Base-by-base conservation (phyloP, 441 rosid species). In the Macaranga tanarius region DNA sequence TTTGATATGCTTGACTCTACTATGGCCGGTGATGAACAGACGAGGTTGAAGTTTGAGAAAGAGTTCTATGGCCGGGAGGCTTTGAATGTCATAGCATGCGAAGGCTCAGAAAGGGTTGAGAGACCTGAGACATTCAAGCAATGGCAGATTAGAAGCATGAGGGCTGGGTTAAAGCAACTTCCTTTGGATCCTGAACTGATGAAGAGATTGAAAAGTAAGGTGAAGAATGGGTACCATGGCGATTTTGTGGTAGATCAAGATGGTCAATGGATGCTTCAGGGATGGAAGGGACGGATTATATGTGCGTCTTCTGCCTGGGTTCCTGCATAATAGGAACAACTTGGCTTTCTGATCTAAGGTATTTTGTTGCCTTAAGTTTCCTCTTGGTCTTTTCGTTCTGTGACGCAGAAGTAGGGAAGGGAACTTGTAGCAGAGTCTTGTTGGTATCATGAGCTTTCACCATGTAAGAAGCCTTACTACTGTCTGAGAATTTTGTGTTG, bases 201-300 rank as follows among this genome's bases (percentile, higher is more conserved):
- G 79, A 77, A 77, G 77, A 86, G 79, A 73, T 64, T 86, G 78
- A 87, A 75, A 74, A 25, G 72, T 44, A 82, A 76, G 74, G 69
- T 81, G 72, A 81, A 79, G 77, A 67, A 13, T 2, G 7, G 69
- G 22, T 86, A 86, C 80, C 80, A 79, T 63, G 55, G 70, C 7
- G 90, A 89, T 69, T 87, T 89, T 62, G 81, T 84, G 67, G 77
- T 88, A 44, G 87, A 88, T 79, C 81, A 79, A 80, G 97, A 95
- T 83, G 79, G 92, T 3, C 28, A 75, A 8, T 95, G 99, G 99
- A 73, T 92, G 86, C 80, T 95, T 75, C 99, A 92, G 67, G 99
- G 99, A 22, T 95, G 97, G 97, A 95, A 92, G 84, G 99, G 99
- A n/a, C 83, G 97, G 52, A 89, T 89, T 77, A 38, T 91, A 2